phyloP scores from a whole-genome alignment of 2,329 filamentous ascomycete species.

The Colletotrichum melonis region DNA sequence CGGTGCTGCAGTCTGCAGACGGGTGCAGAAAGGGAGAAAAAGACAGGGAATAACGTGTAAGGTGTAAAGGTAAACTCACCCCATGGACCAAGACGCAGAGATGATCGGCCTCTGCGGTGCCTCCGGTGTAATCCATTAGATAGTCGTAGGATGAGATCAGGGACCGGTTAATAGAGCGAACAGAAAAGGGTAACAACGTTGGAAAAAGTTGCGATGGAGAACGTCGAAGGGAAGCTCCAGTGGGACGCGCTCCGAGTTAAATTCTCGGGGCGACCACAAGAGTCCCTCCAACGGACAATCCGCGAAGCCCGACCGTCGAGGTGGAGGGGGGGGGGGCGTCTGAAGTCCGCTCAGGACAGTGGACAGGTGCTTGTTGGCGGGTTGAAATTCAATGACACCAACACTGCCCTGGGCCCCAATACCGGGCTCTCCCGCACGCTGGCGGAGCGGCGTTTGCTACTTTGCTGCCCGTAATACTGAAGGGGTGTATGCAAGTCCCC shows the following conservation, averaged over 20 bases:
- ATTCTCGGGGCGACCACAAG: slow-evolving; percentile 33
- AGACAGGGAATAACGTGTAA: slow-evolving; percentile 8
- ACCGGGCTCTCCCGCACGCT: background rate
- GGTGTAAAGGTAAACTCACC: slow-evolving; percentile 57
- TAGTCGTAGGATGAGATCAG: slow-evolving; percentile 42
- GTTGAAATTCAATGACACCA: slow-evolving; percentile 25
- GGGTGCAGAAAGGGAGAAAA: background rate
- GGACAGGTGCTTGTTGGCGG: background rate
- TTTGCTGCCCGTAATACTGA: background rate
- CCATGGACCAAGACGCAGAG: slow-evolving; percentile 83
- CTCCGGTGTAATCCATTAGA: slow-evolving; percentile 62
- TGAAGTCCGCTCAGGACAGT: slow-evolving; percentile 5
- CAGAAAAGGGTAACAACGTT: slow-evolving; percentile 43
- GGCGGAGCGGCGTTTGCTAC: background rate
- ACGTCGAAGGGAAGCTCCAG: slow-evolving; percentile 20
- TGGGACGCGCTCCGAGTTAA: slow-evolving; percentile 34
- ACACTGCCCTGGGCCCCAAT: background rate
- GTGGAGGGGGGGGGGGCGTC: background rate
- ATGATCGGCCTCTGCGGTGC: slow-evolving; percentile 70
- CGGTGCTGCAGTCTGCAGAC: background rate
- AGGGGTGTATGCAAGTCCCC: background rate
- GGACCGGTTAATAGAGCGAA: slow-evolving; percentile 48
- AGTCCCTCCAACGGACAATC: slow-evolving; percentile 33
- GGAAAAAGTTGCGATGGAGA: background rate
- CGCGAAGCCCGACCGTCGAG: slow-evolving; percentile 25